These are phyloP conservation scores for Linum lewisii DNA, from an alignment of 345 rosid species.

Conservation along the genomic window DNA sequence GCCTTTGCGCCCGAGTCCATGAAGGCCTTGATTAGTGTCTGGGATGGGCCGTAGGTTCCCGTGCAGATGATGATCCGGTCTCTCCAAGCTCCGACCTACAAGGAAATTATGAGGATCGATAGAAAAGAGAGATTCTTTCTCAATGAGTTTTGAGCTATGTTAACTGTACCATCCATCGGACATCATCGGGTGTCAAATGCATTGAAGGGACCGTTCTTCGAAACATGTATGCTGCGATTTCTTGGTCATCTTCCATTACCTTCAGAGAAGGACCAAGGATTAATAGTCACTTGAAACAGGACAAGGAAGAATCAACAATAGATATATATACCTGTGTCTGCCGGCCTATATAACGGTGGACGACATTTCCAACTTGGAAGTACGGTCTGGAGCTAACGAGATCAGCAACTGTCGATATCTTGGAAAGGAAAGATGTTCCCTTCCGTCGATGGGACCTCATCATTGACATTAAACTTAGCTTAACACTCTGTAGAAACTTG, in stretches of 20 bases:
- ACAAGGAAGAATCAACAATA: neutral
- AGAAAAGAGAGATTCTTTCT: neutral
- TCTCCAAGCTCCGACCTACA: conserved; percentile 93
- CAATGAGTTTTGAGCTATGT: conserved; percentile 5
- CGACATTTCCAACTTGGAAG: conserved; percentile 84
- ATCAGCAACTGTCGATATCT: conserved; percentile 62
- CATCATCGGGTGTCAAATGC: conserved; percentile 83
- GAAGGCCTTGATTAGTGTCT: conserved; percentile 49
- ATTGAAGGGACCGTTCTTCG: conserved; percentile 86
- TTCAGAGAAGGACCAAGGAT: conserved; percentile 20
- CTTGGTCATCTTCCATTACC: conserved; percentile 97
- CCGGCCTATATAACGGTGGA: conserved; percentile 83
- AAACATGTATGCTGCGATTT: conserved; percentile 87
- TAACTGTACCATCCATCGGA: conserved; percentile 87
- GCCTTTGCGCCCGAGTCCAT: conserved; percentile 90
- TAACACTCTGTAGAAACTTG: conserved; percentile 74
- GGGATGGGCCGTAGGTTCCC: conserved; percentile 70
- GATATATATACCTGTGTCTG: conserved; percentile 64
- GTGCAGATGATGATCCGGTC: conserved; percentile 85
- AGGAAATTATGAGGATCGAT: neutral
- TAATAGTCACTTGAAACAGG: neutral
- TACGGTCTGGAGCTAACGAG: conserved; percentile 51
- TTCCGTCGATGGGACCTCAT: conserved; percentile 41
- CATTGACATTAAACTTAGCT: conserved; percentile 62
- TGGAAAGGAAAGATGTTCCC: conserved; percentile 47